These are phyloP conservation scores for Colletotrichum caudatum DNA, from an alignment of 2,329 filamentous ascomycete species.

Conservation along the genomic window DNA sequence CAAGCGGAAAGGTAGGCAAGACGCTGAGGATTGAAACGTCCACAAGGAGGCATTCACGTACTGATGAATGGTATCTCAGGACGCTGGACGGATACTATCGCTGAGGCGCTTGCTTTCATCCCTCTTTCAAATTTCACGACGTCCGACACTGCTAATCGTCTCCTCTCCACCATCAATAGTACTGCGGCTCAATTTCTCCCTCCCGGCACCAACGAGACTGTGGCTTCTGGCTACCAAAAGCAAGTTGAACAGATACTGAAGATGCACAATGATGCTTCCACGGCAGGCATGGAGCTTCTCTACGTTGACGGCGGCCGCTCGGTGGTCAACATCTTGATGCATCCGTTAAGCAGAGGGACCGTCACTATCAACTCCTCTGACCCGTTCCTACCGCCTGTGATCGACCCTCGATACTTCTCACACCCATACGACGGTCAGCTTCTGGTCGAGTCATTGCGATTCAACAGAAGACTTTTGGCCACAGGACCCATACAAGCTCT, in stretches of 20 bases:
- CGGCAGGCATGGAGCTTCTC: conserved; percentile 47
- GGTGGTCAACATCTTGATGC: conserved; percentile 50
- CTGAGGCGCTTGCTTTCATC: conserved; percentile 30
- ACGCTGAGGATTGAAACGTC: no score
- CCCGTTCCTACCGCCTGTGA: conserved; percentile 45
- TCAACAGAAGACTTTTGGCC: conserved; percentile 14
- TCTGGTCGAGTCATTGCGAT: conserved; percentile 40
- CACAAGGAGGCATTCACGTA: neutral
- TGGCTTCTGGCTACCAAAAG: conserved; percentile 52
- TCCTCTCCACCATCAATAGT: conserved; percentile 46
- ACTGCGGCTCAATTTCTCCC: conserved; percentile 51
- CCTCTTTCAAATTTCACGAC: conserved; percentile 47
- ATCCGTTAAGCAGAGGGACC: conserved; percentile 55
- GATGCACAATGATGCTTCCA: conserved; percentile 46
- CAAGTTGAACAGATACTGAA: conserved; percentile 50
- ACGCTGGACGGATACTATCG: conserved; percentile 49
- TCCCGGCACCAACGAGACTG: conserved; percentile 48
- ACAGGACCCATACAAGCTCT: conserved; percentile 29
- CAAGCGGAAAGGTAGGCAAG: conserved; percentile 36
- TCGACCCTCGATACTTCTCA: conserved; percentile 34
- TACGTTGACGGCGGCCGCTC: conserved; percentile 49
- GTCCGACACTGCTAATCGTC: conserved; percentile 19
- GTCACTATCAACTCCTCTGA: conserved; percentile 52
- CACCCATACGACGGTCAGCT: conserved; percentile 27
- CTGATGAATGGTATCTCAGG: conserved; percentile 34